Evolutionary conservation across 345 rosid genomes (phyloP).

Genomic region (Excoecaria agallocha): DNA sequence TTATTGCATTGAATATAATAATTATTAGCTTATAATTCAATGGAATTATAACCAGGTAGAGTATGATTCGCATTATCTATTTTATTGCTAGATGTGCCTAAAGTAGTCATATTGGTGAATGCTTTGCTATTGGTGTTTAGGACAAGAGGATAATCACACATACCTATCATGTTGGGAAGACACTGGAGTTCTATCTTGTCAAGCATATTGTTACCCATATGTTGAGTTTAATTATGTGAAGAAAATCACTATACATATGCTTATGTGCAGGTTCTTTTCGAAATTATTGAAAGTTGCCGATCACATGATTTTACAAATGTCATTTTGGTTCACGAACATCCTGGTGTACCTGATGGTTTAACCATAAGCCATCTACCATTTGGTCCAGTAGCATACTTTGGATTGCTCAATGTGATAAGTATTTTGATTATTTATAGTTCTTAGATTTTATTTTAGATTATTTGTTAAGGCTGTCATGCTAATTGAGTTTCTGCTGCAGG

Average conservation of each 20-base stretch:
- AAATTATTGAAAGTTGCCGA: constrained; percentile 83
- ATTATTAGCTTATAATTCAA: no score
- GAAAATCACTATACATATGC: neutral
- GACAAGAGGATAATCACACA: no score
- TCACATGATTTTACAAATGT: constrained; percentile 90
- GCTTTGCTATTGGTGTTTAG: no score
- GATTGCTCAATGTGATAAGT: constrained; percentile 82
- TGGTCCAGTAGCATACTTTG: constrained; percentile 95
- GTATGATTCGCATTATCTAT: no score
- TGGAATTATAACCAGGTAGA: no score
- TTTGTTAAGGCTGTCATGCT: constrained; percentile 11
- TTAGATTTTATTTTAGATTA: constrained; percentile 2
- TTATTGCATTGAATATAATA: no score
- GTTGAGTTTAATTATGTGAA: neutral
- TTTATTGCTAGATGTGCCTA: no score
- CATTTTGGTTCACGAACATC: constrained; percentile 81
- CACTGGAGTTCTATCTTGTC: no score
- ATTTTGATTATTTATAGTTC: constrained; percentile 15
- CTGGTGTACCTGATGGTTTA: constrained; percentile 87
- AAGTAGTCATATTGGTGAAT: no score
- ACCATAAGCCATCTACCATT: constrained; percentile 82
- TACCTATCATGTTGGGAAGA: no score
- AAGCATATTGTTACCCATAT: no score
- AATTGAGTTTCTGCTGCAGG: constrained; percentile 40
- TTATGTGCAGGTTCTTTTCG: constrained; percentile 70